Evolutionary conservation across 2,329 filamentous ascomycete species (phyloP).

Genomic region (Pseudogymnoascus sp.): DNA sequence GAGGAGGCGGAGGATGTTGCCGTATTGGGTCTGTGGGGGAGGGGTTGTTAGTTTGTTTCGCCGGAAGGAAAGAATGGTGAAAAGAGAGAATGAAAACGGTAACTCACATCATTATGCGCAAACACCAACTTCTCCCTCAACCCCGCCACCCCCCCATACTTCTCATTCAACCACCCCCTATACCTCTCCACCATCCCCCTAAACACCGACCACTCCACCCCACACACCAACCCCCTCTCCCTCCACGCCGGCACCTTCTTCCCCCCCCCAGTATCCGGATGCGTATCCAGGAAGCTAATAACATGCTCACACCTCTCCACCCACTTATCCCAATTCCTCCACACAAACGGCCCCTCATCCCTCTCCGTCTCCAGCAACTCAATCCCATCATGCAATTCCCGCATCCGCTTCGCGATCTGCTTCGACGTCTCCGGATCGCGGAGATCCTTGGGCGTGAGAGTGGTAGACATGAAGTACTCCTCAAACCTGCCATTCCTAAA

Average conservation of each 20-base stretch:
- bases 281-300: conserved; percentile 45
- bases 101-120: conserved; percentile 92
- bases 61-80: conserved; percentile 10
- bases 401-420: conserved; percentile 95
- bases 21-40: conserved; percentile 79
- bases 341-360: conserved; percentile 72
- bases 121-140: conserved; percentile 77
- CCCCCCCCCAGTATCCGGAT: conserved; percentile 41
- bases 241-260: conserved; percentile 49
- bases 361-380: conserved; percentile 75
- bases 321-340: conserved; percentile 81
- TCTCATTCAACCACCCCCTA: conserved; percentile 61
- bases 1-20: conserved; percentile 77
- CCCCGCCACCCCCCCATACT: conserved; percentile 59
- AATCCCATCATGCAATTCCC: conserved; percentile 89
- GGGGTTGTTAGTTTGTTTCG: conserved; percentile 10
- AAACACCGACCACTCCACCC: conserved; percentile 76
- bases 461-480: conserved; percentile 80
- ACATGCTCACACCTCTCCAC: conserved; percentile 50
- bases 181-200: conserved; percentile 69
- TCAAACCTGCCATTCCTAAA: conserved; percentile 95
- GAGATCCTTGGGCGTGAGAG: conserved; percentile 70
- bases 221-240: conserved; percentile 68
- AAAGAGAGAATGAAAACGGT: neutral
- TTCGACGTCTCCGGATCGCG: conserved; percentile 75